phyloP scores from a whole-genome alignment of 1,139 yeast species.

The Protomyces gravidus region DNA sequence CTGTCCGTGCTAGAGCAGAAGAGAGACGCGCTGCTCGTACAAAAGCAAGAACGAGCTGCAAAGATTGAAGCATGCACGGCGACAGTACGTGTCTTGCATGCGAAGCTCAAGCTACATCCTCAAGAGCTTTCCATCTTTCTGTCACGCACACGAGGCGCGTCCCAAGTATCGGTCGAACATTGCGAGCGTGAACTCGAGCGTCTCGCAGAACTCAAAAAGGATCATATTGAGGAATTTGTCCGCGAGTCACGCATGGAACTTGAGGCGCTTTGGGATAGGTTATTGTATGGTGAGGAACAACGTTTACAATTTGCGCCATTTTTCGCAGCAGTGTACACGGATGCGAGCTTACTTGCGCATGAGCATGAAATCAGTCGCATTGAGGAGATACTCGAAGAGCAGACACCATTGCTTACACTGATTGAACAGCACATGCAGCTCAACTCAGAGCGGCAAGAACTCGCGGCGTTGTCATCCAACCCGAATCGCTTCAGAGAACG shows the following conservation, averaged over 20 bases:
- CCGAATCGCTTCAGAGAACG: conserved; percentile 75
- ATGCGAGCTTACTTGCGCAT: conserved; percentile 55
- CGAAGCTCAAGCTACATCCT: conserved; percentile 37
- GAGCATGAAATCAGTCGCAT: conserved; percentile 58
- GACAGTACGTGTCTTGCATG: conserved; percentile 37
- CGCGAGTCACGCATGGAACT: conserved; percentile 57
- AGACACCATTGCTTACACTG: conserved; percentile 53
- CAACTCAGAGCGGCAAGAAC: conserved; percentile 56
- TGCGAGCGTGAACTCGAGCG: conserved; percentile 56
- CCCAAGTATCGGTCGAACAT: conserved; percentile 38
- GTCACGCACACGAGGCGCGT: conserved; percentile 40
- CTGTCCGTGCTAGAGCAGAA: conserved; percentile 35
- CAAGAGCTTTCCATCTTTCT: conserved; percentile 36
- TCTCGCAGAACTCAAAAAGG: conserved; percentile 56
- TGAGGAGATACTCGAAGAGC: conserved; percentile 49
- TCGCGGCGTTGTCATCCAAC: conserved; percentile 70
- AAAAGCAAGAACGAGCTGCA: conserved; percentile 33
- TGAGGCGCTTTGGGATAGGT: conserved; percentile 55
- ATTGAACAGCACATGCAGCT: conserved; percentile 56
- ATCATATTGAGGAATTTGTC: conserved; percentile 64
- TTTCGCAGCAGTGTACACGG: conserved; percentile 47
- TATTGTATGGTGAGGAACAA: conserved; percentile 55
- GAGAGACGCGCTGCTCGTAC: conserved; percentile 31
- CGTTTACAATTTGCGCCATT: conserved; percentile 43
- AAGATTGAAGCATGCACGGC: conserved; percentile 32